A percentile compares a stretch with the other conserved stretches of the same genome.
phyloP scores from a whole-genome alignment of 2,329 filamentous ascomycete genomes.

The Lachnellula willkommii region DNA sequence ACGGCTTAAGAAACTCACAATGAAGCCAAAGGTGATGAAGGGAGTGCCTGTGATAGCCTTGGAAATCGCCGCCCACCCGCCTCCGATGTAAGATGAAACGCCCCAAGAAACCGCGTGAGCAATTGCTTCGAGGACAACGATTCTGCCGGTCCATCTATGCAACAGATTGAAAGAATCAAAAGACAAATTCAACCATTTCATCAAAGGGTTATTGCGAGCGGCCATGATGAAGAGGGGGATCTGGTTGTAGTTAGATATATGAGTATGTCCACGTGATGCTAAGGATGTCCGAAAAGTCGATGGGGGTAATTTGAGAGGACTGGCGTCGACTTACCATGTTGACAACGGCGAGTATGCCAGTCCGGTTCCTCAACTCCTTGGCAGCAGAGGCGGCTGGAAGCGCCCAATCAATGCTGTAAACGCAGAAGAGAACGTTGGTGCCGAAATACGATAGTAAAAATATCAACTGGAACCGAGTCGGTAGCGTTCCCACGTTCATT shows the following conservation, averaged over 20 bases:
- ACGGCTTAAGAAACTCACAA: constrained; percentile 44
- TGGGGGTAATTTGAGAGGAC: background rate
- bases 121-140: constrained; percentile 64
- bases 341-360: constrained; percentile 63
- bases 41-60: constrained; percentile 34
- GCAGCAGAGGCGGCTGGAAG: constrained; percentile 40
- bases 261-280: constrained; percentile 9
- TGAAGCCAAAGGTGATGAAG: constrained; percentile 54
- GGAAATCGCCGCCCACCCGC: constrained; percentile 45
- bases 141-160: constrained; percentile 75
- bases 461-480: constrained; percentile 70
- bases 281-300: background rate
- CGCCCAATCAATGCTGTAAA: constrained; percentile 58
- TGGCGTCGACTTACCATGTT: constrained; percentile 57
- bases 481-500: constrained; percentile 69
- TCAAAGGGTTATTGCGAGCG: constrained; percentile 73
- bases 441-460: constrained; percentile 63
- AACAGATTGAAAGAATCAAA: constrained; percentile 81
- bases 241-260: constrained; percentile 23
- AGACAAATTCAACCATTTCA: constrained; percentile 64
- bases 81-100: constrained; percentile 35
- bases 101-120: constrained; percentile 60
- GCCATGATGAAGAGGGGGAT: constrained; percentile 68
- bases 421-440: constrained; percentile 73
- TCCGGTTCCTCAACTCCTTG: constrained; percentile 58